Evolutionary conservation across 352 stramenopile species (phyloP), one percentile per base, ranked within the genome.

Genomic region (Thalassiosira mediterranea): DNA sequence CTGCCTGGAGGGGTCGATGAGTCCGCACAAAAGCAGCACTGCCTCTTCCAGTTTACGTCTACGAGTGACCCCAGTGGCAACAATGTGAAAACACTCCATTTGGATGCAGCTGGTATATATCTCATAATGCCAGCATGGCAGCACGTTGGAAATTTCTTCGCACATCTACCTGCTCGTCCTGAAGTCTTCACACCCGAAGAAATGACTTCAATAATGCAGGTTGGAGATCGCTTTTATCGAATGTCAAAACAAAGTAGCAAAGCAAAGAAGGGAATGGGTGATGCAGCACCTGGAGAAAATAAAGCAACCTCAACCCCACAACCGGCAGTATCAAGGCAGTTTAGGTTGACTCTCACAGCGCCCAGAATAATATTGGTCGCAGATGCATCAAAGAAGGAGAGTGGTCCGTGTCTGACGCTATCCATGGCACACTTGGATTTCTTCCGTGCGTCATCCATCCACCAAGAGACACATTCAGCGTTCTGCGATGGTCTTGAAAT

Each of bases 401-500:
- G 29, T 42, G 13, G 52, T 28, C 3, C 29, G 56, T 61, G 57
- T 48, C 28, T 84, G 8, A 82, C 64, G 2, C 49, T 84, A 13
- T 46, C 19, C 23, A 58, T 77, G 28, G 21, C 38, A 37, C 57
- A 90, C 62, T 28, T 87, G 1, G 79, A 91, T 54, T 87, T 76
- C 34, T 66, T 90, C 1, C 46, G 84, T 34, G 38, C 52, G 0
- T 71, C 23, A n/a, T 19, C 58, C 26, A 15, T 23, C 11, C 19
- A 32, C 32, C 17, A 42, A 23, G 10, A 19, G 32, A 37, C 25
- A 44, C 23, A 74, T 25, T 71, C 40, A 10, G 34, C 88, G 34
- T 84, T 91, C 49, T 46, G 85, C 29, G 49, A 90, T 74, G 73
- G 79, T 25, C 31, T 91, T 2, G 81, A 91, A 67, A 34, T 91